phyloP scores from a whole-genome alignment of 2,329 filamentous ascomycete species.

The Harringtonia lauricola region DNA sequence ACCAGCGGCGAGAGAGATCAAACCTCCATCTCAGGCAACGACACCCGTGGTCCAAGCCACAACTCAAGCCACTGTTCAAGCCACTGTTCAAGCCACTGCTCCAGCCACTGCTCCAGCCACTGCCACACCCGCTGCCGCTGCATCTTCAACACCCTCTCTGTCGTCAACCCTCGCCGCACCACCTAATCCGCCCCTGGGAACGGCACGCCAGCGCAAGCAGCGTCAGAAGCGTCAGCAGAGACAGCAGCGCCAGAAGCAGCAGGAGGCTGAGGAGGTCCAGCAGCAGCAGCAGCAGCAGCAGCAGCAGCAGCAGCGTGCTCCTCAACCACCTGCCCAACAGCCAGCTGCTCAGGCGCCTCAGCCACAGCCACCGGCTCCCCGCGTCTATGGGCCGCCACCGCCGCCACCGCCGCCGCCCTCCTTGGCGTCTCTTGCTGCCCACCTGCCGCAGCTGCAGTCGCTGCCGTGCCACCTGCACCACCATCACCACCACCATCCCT shows the following conservation, averaged over 20 bases:
- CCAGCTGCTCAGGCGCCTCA: background rate
- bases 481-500: background rate
- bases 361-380: conserved; percentile 1
- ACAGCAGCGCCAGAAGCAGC: conserved; percentile 10
- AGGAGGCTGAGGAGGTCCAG: conserved; percentile 6
- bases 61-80: conserved; percentile 3
- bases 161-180: background rate
- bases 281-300: conserved; percentile 1
- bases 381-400: conserved; percentile 12
- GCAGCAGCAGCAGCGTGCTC: background rate
- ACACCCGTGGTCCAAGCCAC: conserved; percentile 5
- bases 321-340: background rate
- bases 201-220: conserved; percentile 12
- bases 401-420: conserved; percentile 7
- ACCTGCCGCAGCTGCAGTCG: conserved; percentile 4
- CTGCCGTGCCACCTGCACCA: background rate
- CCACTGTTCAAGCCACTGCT: background rate
- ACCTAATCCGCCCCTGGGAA: conserved; percentile 8
- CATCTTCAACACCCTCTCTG: background rate
- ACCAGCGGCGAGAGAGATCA: conserved; percentile 6
- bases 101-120: background rate
- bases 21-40: too few relatives aligned
- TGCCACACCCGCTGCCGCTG: background rate
- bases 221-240: conserved; percentile 12
- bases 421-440: conserved; percentile 8